Percentiles rank a stretch among this genome's conserved stretches.
These are phyloP conservation scores for Hypoxylon sp. DNA, from an alignment of 2,329 filamentous ascomycete genomes.

Conservation along the genomic window DNA sequence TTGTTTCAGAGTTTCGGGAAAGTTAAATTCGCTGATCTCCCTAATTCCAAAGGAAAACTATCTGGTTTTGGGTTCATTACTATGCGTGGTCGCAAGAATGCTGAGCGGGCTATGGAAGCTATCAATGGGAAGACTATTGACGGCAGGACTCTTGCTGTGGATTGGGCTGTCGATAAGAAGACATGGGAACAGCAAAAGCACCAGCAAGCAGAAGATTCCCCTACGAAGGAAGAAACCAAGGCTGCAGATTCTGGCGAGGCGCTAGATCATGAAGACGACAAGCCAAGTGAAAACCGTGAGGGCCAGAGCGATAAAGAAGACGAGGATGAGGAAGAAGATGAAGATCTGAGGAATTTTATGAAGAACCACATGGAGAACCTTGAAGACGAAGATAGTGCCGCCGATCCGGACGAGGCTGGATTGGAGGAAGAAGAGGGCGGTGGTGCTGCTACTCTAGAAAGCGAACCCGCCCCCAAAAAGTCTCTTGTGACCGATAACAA, in stretches of 20 bases:
- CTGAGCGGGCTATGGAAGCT: constrained; percentile 85
- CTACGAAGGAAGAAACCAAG: constrained; percentile 50
- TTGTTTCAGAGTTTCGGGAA: constrained; percentile 93
- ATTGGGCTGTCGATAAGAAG: constrained; percentile 95
- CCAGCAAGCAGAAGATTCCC: constrained; percentile 58
- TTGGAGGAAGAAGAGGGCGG: constrained; percentile 63
- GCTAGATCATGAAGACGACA: constrained; percentile 53
- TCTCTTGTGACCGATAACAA: constrained; percentile 72
- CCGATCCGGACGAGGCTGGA: constrained; percentile 68
- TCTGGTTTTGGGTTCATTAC: constrained; percentile 95
- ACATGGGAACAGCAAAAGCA: constrained; percentile 82
- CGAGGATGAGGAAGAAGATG: constrained; percentile 51
- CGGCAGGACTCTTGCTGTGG: constrained; percentile 89
- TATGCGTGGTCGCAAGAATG: constrained; percentile 88
- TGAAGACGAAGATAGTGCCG: constrained; percentile 56
- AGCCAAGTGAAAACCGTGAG: constrained; percentile 50
- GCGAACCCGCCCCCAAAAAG: constrained; percentile 44
- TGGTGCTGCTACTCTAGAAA: constrained; percentile 56
- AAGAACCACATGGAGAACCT: constrained; percentile 61
- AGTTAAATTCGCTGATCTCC: constrained; percentile 88
- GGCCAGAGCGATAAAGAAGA: constrained; percentile 39
- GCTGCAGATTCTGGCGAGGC: constrained; percentile 51
- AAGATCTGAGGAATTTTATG: constrained; percentile 65
- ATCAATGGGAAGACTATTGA: constrained; percentile 94
- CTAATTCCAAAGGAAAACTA: constrained; percentile 81